Base-by-base conservation (phyloP, 2,329 filamentous ascomycete species). In the Cylindrodendrum hubeiense region DNA sequence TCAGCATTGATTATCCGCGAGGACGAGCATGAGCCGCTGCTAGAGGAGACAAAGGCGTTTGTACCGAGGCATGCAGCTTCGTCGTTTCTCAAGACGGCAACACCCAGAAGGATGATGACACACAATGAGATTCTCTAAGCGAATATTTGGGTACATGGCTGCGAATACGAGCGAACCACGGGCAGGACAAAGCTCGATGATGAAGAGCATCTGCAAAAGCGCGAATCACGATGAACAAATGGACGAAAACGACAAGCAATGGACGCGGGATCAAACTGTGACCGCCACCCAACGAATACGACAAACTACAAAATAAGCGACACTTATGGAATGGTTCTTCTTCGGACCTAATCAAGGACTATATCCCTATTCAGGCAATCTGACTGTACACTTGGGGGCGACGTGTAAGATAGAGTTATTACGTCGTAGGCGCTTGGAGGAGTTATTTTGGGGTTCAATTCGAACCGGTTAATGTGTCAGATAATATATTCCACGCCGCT, bases 41-140 rank as follows among this genome's bases (percentile, higher is more conserved):
- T 77, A 8, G 64, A 61, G 9, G 62, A 68, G 30, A 58, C 57
- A 12, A 60, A 13, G 5, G 26, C 30, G 7, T 67, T 59, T n/a
- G 65, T 75, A 10, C 84, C 84, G 3, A 79, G 73, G n/a, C 79
- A 84, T 62, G 82, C 83, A 2, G 79, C 78, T 2, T 65, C 77
- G 5, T 79, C 80, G 5, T 83, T 82, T 67, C 70, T 85, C 53
- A 78, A 72, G 69, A 84, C 81, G 7, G 77, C 82, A 4, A 82
- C 83, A 5, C 72, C 82, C 15, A 72, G 74, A 44, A 70, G 73
- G n/a, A 83, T 83, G 70, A 78, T 71, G 44, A 75, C 74, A 62
- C 76, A 76, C 22, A 82, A 80, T 57, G 70, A 78, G n/a, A 43
- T 65, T 12, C 34, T 57, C 13, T 54, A 30, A 49, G 30, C 10